Evolutionary conservation across 2,329 filamentous ascomycete species (phyloP).

Genomic region (Venturia effusa): DNA sequence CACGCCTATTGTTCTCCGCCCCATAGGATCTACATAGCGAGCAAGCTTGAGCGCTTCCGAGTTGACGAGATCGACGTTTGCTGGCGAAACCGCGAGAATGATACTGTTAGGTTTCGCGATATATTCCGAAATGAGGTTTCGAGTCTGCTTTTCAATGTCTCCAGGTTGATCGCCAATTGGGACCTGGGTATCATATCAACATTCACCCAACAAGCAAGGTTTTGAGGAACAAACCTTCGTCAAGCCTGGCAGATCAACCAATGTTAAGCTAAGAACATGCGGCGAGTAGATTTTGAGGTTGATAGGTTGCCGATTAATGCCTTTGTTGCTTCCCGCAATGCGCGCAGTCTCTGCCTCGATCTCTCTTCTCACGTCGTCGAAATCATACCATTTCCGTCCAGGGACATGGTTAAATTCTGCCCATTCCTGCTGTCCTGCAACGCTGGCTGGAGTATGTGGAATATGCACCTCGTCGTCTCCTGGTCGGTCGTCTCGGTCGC

Average conservation of each 20-base stretch:
- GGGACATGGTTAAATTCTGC: constrained; percentile 95
- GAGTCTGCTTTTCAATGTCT: constrained; percentile 97
- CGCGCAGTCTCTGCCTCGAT: constrained; percentile 94
- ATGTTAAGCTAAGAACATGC: constrained; percentile 87
- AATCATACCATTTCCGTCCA: constrained; percentile 80
- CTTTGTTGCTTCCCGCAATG: constrained; percentile 94
- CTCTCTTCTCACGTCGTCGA: constrained; percentile 85
- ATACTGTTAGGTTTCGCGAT: constrained; percentile 99
- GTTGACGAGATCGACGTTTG: constrained; percentile 97
- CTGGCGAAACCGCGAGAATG: constrained; percentile 88
- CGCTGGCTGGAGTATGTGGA: constrained; percentile 67
- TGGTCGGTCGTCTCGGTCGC: constrained; percentile 56
- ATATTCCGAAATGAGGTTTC: constrained; percentile 93
- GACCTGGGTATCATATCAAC: constrained; percentile 44
- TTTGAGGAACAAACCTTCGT: constrained; percentile 61
- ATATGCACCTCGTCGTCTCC: constrained; percentile 54
- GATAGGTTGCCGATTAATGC: constrained; percentile 94
- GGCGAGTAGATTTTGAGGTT: constrained; percentile 98
- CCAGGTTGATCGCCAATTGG: constrained; percentile 95
- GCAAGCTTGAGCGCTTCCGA: constrained; percentile 95
- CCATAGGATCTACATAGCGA: constrained; percentile 90
- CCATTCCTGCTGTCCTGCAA: constrained; percentile 62
- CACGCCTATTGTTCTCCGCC: constrained; percentile 89
- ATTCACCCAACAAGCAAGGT: neutral
- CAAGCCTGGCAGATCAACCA: constrained; percentile 90